Evolutionary conservation across 2,329 filamentous ascomycete species (phyloP), one percentile per base, ranked within the genome.

Genomic region (Venturia nashicola): DNA sequence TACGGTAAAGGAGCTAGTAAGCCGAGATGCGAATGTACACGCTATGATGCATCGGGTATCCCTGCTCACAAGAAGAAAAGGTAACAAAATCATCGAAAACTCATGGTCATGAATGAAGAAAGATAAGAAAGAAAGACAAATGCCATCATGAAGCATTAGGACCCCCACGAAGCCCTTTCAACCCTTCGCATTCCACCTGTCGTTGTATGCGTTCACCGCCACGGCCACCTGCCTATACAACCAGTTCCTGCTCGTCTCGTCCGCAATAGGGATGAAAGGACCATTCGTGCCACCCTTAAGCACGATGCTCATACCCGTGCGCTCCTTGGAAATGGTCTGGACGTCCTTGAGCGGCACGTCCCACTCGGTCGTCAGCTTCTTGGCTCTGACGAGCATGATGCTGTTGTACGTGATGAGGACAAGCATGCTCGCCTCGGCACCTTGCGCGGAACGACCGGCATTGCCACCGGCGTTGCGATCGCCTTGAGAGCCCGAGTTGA

Each of bases 251-350:
- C 79, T 79, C 66, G 86, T 89, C 75, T 97, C 93, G 70, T 96
- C 91, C n/a, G 86, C 87, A 6, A 97, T 89, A 0, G 94, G 94
- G 7, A 99, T 86, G 72, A 97, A 99, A 2, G 94, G 94, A 0
- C 94, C 94, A 72, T 96, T 96, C 2, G 88, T 90, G 4, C 92
- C 93, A 12, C 92, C 93, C 69, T 96, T 89, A 68, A 97, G 78
- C 59, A 89, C 87, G 67, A 99, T 84, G 69, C 90, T 92, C 76
- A 99, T 86, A 0, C 94, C 95, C 0, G 94, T 99, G 61, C 94
- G 81, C 80, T 99, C 95, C 79, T 97, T 99, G 59, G 88, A 89
- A 68, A 99, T 97, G 0, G 92, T 97, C 79, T 97, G 92, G 23
- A 99, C 86, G 73, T 99, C 94, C 72, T 94, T 97, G 68, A 99